Base-by-base conservation (phyloP, 768 basidiomycete genomes). In the Tephrocybe sp. region DNA sequence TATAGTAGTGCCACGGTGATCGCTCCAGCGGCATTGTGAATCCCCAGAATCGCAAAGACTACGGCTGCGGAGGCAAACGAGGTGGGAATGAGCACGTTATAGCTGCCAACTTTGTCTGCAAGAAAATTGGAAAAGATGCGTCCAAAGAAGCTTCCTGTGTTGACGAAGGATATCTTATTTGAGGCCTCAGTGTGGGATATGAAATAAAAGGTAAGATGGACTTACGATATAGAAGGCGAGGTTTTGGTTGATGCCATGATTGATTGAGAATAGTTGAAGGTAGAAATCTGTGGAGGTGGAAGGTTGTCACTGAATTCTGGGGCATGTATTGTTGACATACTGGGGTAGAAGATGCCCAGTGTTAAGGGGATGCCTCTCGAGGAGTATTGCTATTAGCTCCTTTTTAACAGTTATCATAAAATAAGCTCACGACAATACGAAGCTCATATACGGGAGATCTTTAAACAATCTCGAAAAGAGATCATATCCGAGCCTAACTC, bases 201-300 rank as follows among this genome's bases (percentile, higher is more conserved):
- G 35, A 6, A n/a, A 21, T 9, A 38, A 24, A 18, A 13, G 44
- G 11, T 36, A 27, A n/a, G n/a, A n/a, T n/a, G 40, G 37, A 55
- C 69, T 41, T 53, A 80, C 80, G 7, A 71, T 64, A 57, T 82
- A 80, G 51, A 80, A 78, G 0, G 78, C 76, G 1, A 77, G 61
- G 15, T 59, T 62, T 1, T 64, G 51, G 30, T 68, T 55, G 13
- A 79, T 65, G 6, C 76, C 75, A 47, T 76, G 69, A 30, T 72
- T 59, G 25, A 76, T 61, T 3, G 77, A 70, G 54, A 73, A 83
- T 0, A 81, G 68, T 55, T 83, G 79, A 2, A 83, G 61, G 59
- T 82, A 82, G 58, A 83, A 81, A 56, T 73, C 79, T 81, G n/a
- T n/a, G n/a, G n/a, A 51, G 26, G n/a, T n/a, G n/a, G n/a, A n/a